These are phyloP conservation scores for Talaromyces wortmannii DNA, from an alignment of 495 filamentous ascomycete species.

Conservation along the genomic window DNA sequence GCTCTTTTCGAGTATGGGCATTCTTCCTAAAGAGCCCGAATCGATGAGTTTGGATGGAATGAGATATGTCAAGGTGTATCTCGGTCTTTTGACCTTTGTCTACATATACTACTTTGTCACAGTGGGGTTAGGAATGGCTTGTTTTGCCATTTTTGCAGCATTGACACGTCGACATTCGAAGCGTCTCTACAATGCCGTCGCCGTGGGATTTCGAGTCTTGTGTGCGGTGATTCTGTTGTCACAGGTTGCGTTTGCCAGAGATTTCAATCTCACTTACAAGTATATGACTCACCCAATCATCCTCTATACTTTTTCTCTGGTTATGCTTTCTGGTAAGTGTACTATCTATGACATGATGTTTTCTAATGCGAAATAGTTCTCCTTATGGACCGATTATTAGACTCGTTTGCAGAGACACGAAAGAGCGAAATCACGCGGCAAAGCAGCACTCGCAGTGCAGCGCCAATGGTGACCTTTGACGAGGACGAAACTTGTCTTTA, in stretches of 20 bases:
- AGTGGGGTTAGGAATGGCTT: slow-evolving; percentile 25
- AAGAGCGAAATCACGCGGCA: background rate
- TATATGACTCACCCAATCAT: slow-evolving; percentile 38
- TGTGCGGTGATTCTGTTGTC: slow-evolving; percentile 22
- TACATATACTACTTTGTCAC: slow-evolving; percentile 36
- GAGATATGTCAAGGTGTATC: slow-evolving; percentile 28
- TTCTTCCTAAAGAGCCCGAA: slow-evolving; percentile 21
- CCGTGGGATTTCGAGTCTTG: slow-evolving; percentile 18
- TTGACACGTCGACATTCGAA: slow-evolving; percentile 21
- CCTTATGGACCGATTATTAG: slow-evolving; percentile 37
- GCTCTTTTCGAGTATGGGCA: slow-evolving; percentile 35
- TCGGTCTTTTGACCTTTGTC: slow-evolving; percentile 32
- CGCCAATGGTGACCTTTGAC: background rate
- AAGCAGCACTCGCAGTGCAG: slow-evolving; percentile 3
- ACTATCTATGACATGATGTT: background rate
- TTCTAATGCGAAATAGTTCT: slow-evolving; percentile 15
- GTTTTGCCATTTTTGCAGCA: slow-evolving; percentile 24
- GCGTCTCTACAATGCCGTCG: slow-evolving; percentile 14
- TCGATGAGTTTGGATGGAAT: slow-evolving; percentile 20
- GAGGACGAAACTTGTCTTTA: background rate
- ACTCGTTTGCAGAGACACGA: slow-evolving; percentile 6
- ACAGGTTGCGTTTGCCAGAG: slow-evolving; percentile 20
- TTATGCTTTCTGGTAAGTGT: slow-evolving; percentile 26
- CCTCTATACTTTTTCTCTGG: slow-evolving; percentile 32
- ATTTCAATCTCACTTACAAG: slow-evolving; percentile 27